Evolutionary conservation across 768 basidiomycete genomes (phyloP), one percentile per base, ranked within the genome.

Genomic region (Ephemerocybe angulata): DNA sequence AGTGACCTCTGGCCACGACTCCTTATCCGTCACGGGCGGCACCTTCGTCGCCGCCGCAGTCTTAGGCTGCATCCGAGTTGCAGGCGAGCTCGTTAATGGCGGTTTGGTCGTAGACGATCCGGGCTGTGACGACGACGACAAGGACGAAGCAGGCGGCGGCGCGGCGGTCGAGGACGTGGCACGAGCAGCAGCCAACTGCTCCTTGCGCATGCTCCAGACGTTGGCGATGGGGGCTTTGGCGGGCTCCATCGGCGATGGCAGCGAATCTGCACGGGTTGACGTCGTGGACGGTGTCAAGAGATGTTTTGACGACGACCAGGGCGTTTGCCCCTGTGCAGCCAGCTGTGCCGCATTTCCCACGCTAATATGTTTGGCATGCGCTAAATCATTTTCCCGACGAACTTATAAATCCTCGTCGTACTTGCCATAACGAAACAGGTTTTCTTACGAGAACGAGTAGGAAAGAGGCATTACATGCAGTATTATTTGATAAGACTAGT

Each of bases 1-100:
- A 50, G 59, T 60, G 24, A 72, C 74, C 56, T 74, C 78, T 35
- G 76, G 82, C 79, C 46, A 48, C 2, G 46, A 48, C 15, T 48
- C 46, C 27, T 48, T 30, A 21, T 48, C 46, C 22, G 48, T 33
- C 62, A 27, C 64, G 47, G 21, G 56, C 40, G 33, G 67, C 53
- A 41, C 67, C 68, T 17, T 71, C 68, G 37, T 25, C 33, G 28
- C 53, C 46, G 41, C 29, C 44, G 25, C 35, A 13, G 43, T 28
- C 30, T 27, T 25, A 19, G 30, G 25, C 22, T 11, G 46, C 41
- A 13, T 5, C 28, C 17, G 28, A 15, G 22, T 3, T 47, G 43
- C 30, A n/a, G 31, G 29, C 37, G 50, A 15, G 12, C 52, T 40
- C 17, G 52, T 24, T 12, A 43, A 49, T n/a, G 47, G 28, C 12